A percentile compares a stretch with the other conserved stretches of the same genome.
These are phyloP conservation scores for Talaromyces sp. DNA, from an alignment of 2,329 filamentous ascomycete genomes.

Conservation along the genomic window DNA sequence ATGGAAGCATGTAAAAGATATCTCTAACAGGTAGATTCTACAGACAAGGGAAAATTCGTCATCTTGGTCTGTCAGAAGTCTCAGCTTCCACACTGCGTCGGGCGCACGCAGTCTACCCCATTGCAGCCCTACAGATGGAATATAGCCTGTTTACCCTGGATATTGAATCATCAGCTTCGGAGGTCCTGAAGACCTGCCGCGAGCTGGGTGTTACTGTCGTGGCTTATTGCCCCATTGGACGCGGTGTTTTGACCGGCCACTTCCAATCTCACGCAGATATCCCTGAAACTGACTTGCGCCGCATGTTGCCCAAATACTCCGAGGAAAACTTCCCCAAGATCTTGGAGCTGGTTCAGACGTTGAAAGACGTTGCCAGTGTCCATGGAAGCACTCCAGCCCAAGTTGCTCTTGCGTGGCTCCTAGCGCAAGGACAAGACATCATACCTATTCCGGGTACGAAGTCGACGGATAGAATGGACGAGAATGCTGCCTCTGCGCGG, in stretches of 20 bases:
- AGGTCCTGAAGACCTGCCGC: neutral
- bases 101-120: constrained; percentile 45
- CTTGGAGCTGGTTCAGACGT: constrained; percentile 42
- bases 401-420: constrained; percentile 47
- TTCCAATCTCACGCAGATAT: constrained; percentile 43
- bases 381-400: constrained; percentile 43
- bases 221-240: constrained; percentile 55
- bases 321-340: constrained; percentile 45
- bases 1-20: neutral
- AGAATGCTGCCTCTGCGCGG: constrained; percentile 36
- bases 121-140: constrained; percentile 57
- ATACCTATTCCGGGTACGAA: constrained; percentile 41
- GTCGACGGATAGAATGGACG: constrained; percentile 29
- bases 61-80: constrained; percentile 38
- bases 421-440: constrained; percentile 28
- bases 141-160: constrained; percentile 47
- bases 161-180: neutral
- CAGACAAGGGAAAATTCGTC: constrained; percentile 36
- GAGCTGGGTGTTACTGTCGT: constrained; percentile 49
- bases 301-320: constrained; percentile 43
- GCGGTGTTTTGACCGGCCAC: constrained; percentile 51
- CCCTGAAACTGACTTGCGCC: constrained; percentile 42
- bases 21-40: neutral
- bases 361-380: constrained; percentile 37
- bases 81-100: constrained; percentile 39